Base-by-base conservation (phyloP, 805 yeast genomes). In the Zygosaccharomyces rouxii region DNA sequence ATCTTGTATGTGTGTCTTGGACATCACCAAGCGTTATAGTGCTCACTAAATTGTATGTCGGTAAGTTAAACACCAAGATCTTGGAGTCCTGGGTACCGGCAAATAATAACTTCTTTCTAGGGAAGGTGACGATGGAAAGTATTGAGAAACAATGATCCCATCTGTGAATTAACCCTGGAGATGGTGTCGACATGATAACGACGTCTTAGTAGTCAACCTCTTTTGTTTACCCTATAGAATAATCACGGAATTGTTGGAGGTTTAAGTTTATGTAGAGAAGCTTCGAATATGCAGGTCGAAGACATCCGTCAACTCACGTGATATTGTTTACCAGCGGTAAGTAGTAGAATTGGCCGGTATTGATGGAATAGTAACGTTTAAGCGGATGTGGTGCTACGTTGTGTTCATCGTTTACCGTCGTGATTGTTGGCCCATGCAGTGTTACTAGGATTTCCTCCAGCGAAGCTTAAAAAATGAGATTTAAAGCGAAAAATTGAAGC, bases 61-160 rank as follows among this genome's bases (percentile, higher is more conserved):
- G 67, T 46, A 86, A 69, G 57, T 88, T 92, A 59, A 77, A 82
- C 1, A 87, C 83, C 35, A 87, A 67, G 35, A 92, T 84, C 55
- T 78, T 79, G 9, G 94, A 86, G 58, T 86, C 87, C 55, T 90
- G 96, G 1, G 97, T 89, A 7, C 99, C 99, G 47, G 96, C 94
- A 62, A 87, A 86, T 4, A 92, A 55, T 6, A 84, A 65, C 29
- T 75, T 75, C 49, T 74, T 71, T 23, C 67, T 64, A 0, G 87
- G 85, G 19, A 85, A 81, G 7, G 85, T 75, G 6, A 79, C 76
- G 3, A 81, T 78, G 42, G 95, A 84, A 6, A 94, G 75, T 14
- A 90, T 83, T 1, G 95, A 83, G 56, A 79, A 81, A 1, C 76
- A 69, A 53, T 81, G 82, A 23, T 78, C 75, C 98, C 98, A 92